Evolutionary conservation across 306 rosid genomes (phyloP).

Genomic region (Cucurbita pepo): DNA sequence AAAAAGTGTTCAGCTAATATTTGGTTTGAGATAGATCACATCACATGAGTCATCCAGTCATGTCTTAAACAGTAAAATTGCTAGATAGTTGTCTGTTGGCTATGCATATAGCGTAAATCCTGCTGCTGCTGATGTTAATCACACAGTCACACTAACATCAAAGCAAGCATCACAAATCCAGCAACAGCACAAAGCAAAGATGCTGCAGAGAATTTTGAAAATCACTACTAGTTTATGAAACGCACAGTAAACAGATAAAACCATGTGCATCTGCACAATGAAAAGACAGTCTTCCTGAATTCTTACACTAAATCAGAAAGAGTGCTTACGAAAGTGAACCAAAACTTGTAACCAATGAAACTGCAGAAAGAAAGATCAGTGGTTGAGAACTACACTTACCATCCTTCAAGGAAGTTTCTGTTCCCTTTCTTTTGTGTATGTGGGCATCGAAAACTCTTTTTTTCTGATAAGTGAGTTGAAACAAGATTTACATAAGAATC

Average conservation of each 20-base stretch:
- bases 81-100: not conserved
- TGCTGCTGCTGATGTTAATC: conserved; percentile 1
- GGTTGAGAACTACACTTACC: conserved; percentile 4
- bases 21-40: not conserved
- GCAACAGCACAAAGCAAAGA: conserved; percentile 21
- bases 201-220: conserved; percentile 9
- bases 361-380: not conserved
- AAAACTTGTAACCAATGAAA: not conserved
- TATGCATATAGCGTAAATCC: not conserved
- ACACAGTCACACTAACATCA: conserved; percentile 1
- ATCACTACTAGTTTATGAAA: not conserved
- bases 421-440: conserved; percentile 9
- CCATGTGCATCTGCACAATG: not conserved
- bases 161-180: conserved; percentile 22
- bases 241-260: not conserved
- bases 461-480: not conserved
- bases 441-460: not conserved
- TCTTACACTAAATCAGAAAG: too few relatives aligned
- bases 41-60: not conserved
- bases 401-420: conserved; percentile 12
- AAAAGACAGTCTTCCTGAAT: not conserved
- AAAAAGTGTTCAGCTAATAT: not conserved
- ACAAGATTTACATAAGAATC: not conserved
- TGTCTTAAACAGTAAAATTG: not conserved
- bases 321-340: not conserved